phyloP scores from a whole-genome alignment of 345 rosid species.

The Bruguiera sexangula region DNA sequence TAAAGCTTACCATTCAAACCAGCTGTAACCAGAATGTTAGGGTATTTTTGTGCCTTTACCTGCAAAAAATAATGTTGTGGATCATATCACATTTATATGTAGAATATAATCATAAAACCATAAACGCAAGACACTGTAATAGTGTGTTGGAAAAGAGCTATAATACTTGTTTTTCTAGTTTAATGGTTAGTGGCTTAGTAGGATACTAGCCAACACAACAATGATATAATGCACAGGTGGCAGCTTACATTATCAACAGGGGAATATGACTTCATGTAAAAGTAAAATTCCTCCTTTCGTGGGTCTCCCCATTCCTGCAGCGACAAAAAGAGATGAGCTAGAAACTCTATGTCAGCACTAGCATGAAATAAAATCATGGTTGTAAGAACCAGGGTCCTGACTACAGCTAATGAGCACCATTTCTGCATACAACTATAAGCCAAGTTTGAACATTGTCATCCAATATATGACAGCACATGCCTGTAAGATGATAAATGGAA shows the following conservation, averaged over 20 bases:
- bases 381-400: not conserved
- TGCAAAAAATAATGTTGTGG: conserved; percentile 25
- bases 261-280: conserved; percentile 89
- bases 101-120: not conserved
- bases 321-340: conserved; percentile 11
- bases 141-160: not conserved
- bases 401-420: not conserved
- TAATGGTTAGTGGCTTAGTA: not conserved
- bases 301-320: conserved; percentile 99
- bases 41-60: conserved; percentile 78
- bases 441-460: not conserved
- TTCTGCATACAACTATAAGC: not conserved
- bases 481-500: not conserved
- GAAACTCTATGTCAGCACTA: not conserved
- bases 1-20: conserved; percentile 73
- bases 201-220: not conserved
- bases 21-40: conserved; percentile 74
- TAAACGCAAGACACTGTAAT: not conserved
- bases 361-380: not conserved
- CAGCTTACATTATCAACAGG: conserved; percentile 82
- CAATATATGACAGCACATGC: not conserved
- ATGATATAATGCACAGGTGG: not conserved
- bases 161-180: not conserved
- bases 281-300: conserved; percentile 77
- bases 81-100: conserved; percentile 2